Percentiles rank a stretch among this genome's conserved stretches.
These are phyloP conservation scores for Cenchrus americanus DNA, from an alignment of 176 grass and related monocot genomes.

Conservation along the genomic window DNA sequence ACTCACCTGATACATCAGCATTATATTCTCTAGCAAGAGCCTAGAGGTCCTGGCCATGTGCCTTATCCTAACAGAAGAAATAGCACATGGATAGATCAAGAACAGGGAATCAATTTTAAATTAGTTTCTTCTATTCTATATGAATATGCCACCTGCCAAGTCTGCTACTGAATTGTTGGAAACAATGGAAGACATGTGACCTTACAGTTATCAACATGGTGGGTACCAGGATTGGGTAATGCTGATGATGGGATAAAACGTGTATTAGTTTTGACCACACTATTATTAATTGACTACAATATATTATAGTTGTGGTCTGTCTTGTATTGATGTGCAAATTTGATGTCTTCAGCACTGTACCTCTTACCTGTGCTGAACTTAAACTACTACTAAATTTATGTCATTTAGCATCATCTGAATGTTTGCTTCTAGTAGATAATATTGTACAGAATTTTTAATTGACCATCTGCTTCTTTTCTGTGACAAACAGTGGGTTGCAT, in stretches of 20 bases:
- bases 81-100: background rate
- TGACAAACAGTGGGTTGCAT: conserved; percentile 64
- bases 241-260: background rate
- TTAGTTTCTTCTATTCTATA: background rate
- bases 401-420: background rate
- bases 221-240: conserved; percentile 20
- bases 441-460: background rate
- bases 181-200: conserved; percentile 23
- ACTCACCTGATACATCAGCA: background rate
- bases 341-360: background rate
- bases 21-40: background rate
- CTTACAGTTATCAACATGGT: conserved; percentile 14
- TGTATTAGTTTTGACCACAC: background rate
- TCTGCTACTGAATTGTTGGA: conserved; percentile 33
- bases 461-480: conserved; percentile 36
- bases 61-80: background rate
- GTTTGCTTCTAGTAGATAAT: conserved; percentile 1
- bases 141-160: background rate
- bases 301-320: background rate
- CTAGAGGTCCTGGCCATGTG: background rate
- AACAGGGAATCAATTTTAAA: background rate
- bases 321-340: conserved; percentile 29
- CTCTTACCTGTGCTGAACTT: background rate
- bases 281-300: conserved; percentile 6
- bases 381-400: background rate